Conservation (phyloP, 2,329 filamentous ascomycete genomes). For the Venturia pyrina region DNA sequence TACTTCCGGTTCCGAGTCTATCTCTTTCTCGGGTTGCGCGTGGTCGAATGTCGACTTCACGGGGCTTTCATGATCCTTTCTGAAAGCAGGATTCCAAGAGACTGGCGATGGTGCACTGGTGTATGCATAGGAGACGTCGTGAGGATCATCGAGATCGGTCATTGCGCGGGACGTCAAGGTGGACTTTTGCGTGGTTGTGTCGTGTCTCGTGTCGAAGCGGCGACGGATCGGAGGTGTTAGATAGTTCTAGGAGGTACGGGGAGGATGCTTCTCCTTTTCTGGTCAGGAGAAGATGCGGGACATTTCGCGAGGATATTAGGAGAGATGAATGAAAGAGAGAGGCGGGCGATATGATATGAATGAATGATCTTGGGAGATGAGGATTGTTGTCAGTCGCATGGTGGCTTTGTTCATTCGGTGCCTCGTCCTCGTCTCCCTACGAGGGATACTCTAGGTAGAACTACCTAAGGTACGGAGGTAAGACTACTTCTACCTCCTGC, state of each 20-base stretch:
- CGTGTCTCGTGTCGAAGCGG: not conserved
- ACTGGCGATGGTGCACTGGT: slow-evolving; percentile 16
- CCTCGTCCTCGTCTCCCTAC: no score
- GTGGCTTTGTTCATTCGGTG: no score
- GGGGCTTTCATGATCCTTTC: slow-evolving; percentile 28
- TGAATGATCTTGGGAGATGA: not conserved
- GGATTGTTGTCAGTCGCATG: not conserved
- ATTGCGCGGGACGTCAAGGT: not conserved
- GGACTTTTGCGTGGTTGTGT: not conserved
- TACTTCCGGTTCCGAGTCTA: not conserved
- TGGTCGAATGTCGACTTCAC: not conserved
- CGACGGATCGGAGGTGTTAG: not conserved
- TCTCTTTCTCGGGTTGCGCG: not conserved
- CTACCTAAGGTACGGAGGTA: no score
- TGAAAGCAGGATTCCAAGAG: slow-evolving; percentile 47
- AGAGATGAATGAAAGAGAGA: not conserved
- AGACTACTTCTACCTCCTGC: no score
- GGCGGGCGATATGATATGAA: no score
- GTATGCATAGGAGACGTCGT: slow-evolving; percentile 32
- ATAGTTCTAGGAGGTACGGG: no score
- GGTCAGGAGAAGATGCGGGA: not conserved
- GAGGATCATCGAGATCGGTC: slow-evolving; percentile 19
- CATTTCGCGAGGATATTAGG: not conserved
- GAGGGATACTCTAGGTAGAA: no score
- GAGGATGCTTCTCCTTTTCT: not conserved